A percentile compares a stretch with the other conserved stretches of the same genome.
phyloP scores from a whole-genome alignment of 1,284 basidiomycete species.

The Megacollybia platyphylla region DNA sequence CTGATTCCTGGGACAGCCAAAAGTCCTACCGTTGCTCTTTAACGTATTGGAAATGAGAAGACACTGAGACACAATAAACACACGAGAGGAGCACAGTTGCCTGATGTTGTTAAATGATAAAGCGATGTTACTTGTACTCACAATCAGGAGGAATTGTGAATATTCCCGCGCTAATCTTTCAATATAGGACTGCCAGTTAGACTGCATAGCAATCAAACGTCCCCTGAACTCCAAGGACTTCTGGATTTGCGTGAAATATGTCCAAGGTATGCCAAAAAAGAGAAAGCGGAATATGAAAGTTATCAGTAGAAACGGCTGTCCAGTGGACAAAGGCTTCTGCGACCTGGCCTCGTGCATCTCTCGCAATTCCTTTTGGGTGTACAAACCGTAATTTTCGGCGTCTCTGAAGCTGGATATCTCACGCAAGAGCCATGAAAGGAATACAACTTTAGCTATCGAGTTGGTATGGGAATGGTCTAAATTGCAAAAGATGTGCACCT shows the following conservation, averaged over 20 bases:
- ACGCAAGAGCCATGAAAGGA: constrained; percentile 31
- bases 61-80: constrained; percentile 9
- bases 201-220: constrained; percentile 29
- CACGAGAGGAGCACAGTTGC: constrained; percentile 46
- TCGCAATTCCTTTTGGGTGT: constrained; percentile 20
- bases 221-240: constrained; percentile 33
- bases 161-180: constrained; percentile 36
- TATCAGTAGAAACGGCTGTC: constrained; percentile 14
- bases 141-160: constrained; percentile 39
- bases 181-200: constrained; percentile 34
- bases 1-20: constrained; percentile 30
- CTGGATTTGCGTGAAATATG: constrained; percentile 36
- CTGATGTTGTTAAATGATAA: constrained; percentile 13
- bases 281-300: constrained; percentile 24
- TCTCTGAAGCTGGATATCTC: constrained; percentile 36
- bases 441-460: constrained; percentile 26
- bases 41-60: not conserved
- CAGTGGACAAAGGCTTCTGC: constrained; percentile 10
- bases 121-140: constrained; percentile 15
- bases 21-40: constrained; percentile 36
- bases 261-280: constrained; percentile 40
- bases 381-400: constrained; percentile 27
- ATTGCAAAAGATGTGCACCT: not conserved
- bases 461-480: constrained; percentile 17
- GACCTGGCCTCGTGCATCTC: constrained; percentile 11